Conservation (phyloP, 129 eudicot species). For the Helianthus annuus region DNA sequence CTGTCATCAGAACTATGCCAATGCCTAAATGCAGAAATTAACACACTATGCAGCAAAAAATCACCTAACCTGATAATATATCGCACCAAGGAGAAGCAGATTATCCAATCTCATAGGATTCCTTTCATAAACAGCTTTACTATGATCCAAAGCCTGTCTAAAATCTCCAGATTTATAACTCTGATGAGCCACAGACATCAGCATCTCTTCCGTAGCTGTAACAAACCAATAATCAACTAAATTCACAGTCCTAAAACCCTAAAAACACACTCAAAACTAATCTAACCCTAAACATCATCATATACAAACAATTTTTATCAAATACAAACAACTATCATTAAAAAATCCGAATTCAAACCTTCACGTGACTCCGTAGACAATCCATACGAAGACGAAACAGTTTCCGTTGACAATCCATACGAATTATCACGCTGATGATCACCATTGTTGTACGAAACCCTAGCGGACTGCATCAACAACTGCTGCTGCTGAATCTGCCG, state of each 20-base stretch:
- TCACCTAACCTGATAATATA: conserved; percentile 85
- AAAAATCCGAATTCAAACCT: conserved; percentile 32
- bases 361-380: conserved; percentile 42
- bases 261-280: not conserved
- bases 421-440: conserved; percentile 54
- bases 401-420: conserved; percentile 31
- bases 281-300: no score
- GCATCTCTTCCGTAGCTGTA: conserved; percentile 65
- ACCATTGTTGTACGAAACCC: conserved; percentile 55
- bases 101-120: conserved; percentile 84
- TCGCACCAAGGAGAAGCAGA: conserved; percentile 87
- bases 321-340: not conserved
- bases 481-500: conserved; percentile 52
- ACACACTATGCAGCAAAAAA: not conserved
- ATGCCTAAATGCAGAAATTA: conserved; percentile 6
- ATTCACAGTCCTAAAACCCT: conserved; percentile 22
- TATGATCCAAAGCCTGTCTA: conserved; percentile 86
- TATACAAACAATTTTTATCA: no score
- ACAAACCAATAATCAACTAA: not conserved
- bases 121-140: conserved; percentile 81
- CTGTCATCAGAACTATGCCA: not conserved
- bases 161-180: conserved; percentile 87
- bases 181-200: conserved; percentile 81
- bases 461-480: conserved; percentile 38
- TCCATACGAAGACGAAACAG: conserved; percentile 20